Percentiles rank a stretch among this genome's conserved stretches.
These are phyloP conservation scores for Lineolata rhizophorae DNA, from an alignment of 495 filamentous ascomycete species.

Conservation along the genomic window DNA sequence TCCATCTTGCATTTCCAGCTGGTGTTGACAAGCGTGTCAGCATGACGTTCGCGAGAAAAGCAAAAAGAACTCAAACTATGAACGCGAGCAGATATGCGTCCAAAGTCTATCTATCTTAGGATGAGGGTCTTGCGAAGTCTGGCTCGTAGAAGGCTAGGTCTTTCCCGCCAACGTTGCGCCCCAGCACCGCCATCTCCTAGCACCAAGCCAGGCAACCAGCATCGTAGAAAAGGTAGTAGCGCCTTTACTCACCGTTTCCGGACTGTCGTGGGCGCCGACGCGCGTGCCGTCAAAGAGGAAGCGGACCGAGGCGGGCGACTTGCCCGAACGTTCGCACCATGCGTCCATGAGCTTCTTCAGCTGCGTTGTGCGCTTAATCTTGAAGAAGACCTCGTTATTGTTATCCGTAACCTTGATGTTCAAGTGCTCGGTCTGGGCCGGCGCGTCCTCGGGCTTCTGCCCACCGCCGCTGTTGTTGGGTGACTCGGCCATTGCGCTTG, in stretches of 20 bases:
- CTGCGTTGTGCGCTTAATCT: slow-evolving; percentile 93
- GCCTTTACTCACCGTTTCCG: slow-evolving; percentile 55
- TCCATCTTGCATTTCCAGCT: slow-evolving; percentile 95
- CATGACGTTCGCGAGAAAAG: background rate
- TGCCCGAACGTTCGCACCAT: slow-evolving; percentile 93
- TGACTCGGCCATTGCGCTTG: slow-evolving; percentile 25
- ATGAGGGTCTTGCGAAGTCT: too few relatives aligned
- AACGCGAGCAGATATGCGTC: slow-evolving; percentile 1
- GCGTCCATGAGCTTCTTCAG: slow-evolving; percentile 98
- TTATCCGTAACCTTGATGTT: slow-evolving; percentile 99
- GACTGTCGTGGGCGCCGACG: slow-evolving; percentile 72
- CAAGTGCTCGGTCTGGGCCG: slow-evolving; percentile 50
- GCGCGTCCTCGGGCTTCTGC: slow-evolving; percentile 36
- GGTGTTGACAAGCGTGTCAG: too few relatives aligned
- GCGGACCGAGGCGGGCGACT: slow-evolving; percentile 58
- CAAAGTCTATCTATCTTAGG: too few relatives aligned
- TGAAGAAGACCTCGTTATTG: slow-evolving; percentile 99
- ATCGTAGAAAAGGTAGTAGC: background rate
- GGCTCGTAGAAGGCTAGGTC: too few relatives aligned
- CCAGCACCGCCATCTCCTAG: background rate
- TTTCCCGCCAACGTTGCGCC: too few relatives aligned
- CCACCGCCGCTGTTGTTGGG: slow-evolving; percentile 16
- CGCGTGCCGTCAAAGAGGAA: slow-evolving; percentile 92
- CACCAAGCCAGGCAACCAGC: background rate
- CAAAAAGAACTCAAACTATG: slow-evolving; percentile 6